Percentiles rank a stretch among this genome's conserved stretches.
Evolutionary conservation across 2,329 filamentous ascomycete species (phyloP).

Genomic region (Trichophyton rubrum): DNA sequence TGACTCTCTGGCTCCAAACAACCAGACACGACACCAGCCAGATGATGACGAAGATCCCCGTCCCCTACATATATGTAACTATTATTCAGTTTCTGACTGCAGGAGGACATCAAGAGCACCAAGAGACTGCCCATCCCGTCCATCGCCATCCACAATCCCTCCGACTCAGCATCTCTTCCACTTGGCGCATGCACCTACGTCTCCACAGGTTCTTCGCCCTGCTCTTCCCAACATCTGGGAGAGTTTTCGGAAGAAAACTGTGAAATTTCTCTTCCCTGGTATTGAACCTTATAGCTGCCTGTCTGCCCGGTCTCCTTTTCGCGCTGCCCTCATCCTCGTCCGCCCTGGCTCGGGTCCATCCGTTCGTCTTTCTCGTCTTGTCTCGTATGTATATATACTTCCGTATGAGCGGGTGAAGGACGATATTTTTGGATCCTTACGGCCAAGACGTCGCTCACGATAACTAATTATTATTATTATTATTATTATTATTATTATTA

Average conservation of each 20-base stretch:
- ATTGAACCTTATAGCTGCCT: slow-evolving; percentile 1
- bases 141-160: background rate
- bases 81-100: background rate
- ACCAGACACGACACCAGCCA: too few species aligned
- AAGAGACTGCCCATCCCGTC: background rate
- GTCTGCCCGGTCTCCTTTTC: background rate
- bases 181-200: background rate
- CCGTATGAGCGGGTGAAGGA: background rate
- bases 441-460: background rate
- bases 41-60: background rate
- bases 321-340: background rate
- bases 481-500: too few species aligned
- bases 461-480: background rate
- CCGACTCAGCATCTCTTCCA: background rate
- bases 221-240: slow-evolving; percentile 1
- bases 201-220: slow-evolving; percentile 1
- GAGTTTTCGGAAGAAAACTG: background rate
- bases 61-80: background rate
- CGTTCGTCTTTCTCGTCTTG: background rate
- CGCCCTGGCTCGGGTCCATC: background rate
- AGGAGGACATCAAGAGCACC: background rate
- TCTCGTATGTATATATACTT: background rate
- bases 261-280: background rate
- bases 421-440: background rate
- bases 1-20: too few species aligned